phyloP scores from a whole-genome alignment of 768 basidiomycete genomes.

The Tricholoma hemisulphureum region DNA sequence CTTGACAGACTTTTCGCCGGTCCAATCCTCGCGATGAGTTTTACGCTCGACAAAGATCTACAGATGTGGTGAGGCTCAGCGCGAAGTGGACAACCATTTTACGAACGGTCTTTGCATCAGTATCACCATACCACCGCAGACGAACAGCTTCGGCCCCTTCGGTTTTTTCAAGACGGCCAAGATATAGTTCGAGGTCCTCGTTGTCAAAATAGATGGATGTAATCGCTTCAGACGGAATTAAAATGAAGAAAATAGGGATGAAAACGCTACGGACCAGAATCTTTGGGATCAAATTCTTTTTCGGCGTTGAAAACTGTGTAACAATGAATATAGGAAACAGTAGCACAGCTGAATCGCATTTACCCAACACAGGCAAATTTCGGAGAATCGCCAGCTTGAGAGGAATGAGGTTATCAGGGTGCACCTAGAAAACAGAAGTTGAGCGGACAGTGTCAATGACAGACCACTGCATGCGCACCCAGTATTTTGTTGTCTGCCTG shows the following conservation, averaged over 20 bases:
- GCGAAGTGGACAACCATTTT: not conserved
- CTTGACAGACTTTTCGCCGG: constrained; percentile 98
- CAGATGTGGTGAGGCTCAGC: not conserved
- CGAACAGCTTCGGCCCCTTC: constrained; percentile 98
- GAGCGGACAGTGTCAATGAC: constrained; percentile 4
- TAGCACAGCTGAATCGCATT: not conserved
- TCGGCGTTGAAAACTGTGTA: constrained; percentile 83
- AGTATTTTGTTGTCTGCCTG: constrained; percentile 98
- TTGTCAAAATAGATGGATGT: constrained; percentile 98
- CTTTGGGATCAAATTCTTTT: constrained; percentile 86
- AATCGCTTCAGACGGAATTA: constrained; percentile 56
- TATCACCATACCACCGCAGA: constrained; percentile 95
- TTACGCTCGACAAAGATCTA: constrained; percentile 88
- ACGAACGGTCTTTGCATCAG: constrained; percentile 72
- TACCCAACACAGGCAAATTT: constrained; percentile 92
- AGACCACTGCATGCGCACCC: constrained; percentile 51
- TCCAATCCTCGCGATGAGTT: constrained; percentile 98
- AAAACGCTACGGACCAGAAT: constrained; percentile 54
- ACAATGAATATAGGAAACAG: not conserved
- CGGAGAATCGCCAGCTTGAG: constrained; percentile 91
- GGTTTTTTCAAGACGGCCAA: constrained; percentile 96
- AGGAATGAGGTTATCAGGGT: constrained; percentile 91
- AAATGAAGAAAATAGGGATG: not conserved
- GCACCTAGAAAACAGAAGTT: constrained; percentile 44
- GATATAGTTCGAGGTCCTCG: constrained; percentile 91